These are phyloP conservation scores for Oryza rufipogon DNA, from an alignment of 176 grass and related monocot species.

Conservation along the genomic window DNA sequence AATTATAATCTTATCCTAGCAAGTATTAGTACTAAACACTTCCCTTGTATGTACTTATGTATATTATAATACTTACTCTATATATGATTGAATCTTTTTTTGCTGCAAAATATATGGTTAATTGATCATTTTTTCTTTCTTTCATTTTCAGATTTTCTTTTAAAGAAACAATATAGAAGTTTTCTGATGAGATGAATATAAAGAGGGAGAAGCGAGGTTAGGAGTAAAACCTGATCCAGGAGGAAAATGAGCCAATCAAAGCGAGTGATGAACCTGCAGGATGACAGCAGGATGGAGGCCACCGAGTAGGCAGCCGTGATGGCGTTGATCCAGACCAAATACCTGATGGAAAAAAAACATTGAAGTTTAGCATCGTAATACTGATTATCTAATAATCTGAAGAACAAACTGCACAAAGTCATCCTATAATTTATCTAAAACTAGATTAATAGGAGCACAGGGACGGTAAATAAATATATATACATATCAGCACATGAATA, in stretches of 20 bases:
- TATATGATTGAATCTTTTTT: background rate
- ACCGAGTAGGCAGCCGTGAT: slow-evolving; percentile 62
- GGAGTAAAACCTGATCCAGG: slow-evolving; percentile 66
- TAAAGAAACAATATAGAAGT: background rate
- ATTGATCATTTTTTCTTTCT: background rate
- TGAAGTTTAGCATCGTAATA: background rate
- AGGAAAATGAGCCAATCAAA: slow-evolving; percentile 67
- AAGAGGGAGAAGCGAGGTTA: background rate
- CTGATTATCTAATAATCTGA: background rate
- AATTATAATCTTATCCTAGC: no score
- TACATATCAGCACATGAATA: no score
- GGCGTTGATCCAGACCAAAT: slow-evolving; percentile 70
- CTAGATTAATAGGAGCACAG: background rate
- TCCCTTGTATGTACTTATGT: background rate
- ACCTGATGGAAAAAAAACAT: slow-evolving; percentile 32
- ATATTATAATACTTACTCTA: background rate
- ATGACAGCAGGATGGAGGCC: slow-evolving; percentile 55
- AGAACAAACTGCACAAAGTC: no score
- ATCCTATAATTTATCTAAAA: no score
- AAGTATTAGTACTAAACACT: background rate
- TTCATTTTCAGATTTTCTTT: background rate
- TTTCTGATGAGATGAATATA: background rate
- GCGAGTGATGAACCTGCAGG: slow-evolving; percentile 30
- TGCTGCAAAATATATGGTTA: background rate
- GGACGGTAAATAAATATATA: no score